Evolutionary conservation across 306 rosid genomes (phyloP).

Genomic region (Mimosa pudica): DNA sequence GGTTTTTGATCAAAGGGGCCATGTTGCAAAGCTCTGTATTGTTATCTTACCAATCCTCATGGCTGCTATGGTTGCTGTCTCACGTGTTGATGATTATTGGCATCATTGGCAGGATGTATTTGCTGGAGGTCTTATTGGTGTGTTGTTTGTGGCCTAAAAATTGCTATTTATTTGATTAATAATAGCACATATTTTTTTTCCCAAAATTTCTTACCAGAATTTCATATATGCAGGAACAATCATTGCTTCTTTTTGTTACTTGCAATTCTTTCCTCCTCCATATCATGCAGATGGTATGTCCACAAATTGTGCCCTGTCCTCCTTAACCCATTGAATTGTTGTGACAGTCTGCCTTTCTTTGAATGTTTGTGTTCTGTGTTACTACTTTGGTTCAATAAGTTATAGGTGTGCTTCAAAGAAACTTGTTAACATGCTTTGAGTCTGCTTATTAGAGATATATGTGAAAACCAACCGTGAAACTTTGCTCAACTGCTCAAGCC

Average conservation of each 20-base stretch:
- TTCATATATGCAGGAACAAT: conserved; percentile 59
- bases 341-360: conserved; percentile 23
- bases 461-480: not conserved
- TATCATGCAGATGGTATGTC: conserved; percentile 74
- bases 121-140: conserved; percentile 84
- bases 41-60: conserved; percentile 66
- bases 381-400: not conserved
- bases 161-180: conserved; percentile 22
- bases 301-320: conserved; percentile 18
- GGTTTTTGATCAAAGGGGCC: conserved; percentile 83
- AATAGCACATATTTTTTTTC: not conserved
- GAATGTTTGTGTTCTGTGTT: not conserved
- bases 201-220: conserved; percentile 38
- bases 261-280: conserved; percentile 96
- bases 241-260: conserved; percentile 81
- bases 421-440: not conserved
- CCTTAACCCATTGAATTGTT: conserved; percentile 1
- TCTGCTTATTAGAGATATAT: not conserved
- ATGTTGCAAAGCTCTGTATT: conserved; percentile 80
- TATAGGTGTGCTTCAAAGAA: not conserved
- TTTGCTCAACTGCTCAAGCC: not conserved
- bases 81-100: conserved; percentile 97
- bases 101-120: conserved; percentile 97
- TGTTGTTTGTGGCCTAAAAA: conserved; percentile 34
- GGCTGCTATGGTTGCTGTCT: conserved; percentile 76